Conservation (phyloP, 495 filamentous ascomycete species). For the Penicillium egyptiacum region DNA sequence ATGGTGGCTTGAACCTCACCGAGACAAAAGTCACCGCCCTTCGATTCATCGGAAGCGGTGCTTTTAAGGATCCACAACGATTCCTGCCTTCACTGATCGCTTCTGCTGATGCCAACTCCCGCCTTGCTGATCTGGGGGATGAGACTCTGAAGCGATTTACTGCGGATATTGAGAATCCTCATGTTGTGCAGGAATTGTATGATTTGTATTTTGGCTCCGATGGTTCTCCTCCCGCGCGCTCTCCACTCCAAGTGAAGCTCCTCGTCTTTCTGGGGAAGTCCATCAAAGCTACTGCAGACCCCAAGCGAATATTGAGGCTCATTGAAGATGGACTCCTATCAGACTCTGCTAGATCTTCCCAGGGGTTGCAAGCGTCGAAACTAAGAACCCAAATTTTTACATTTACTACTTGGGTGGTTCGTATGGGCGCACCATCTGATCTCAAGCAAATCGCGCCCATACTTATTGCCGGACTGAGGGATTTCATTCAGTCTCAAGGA, state of each 20-base stretch:
- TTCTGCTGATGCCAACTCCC: constrained; percentile 76
- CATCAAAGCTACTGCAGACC: constrained; percentile 61
- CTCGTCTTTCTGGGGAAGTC: constrained; percentile 77
- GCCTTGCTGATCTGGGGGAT: constrained; percentile 76
- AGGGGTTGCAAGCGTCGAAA: constrained; percentile 69
- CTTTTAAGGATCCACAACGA: constrained; percentile 75
- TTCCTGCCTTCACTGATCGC: constrained; percentile 84
- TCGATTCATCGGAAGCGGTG: constrained; percentile 75
- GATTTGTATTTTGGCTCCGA: constrained; percentile 62
- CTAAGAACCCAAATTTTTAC: constrained; percentile 81
- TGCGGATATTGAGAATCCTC: constrained; percentile 65
- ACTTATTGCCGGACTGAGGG: constrained; percentile 67
- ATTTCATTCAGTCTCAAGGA: constrained; percentile 76
- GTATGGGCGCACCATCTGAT: constrained; percentile 62
- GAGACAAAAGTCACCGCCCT: constrained; percentile 66
- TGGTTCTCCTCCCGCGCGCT: constrained; percentile 56
- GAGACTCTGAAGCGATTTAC: constrained; percentile 77
- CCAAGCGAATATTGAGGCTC: constrained; percentile 61
- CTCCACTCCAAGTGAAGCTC: constrained; percentile 72
- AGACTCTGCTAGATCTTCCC: constrained; percentile 46
- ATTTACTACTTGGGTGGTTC: constrained; percentile 84
- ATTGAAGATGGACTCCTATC: constrained; percentile 65
- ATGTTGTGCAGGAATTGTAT: constrained; percentile 63
- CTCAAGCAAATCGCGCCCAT: constrained; percentile 64
- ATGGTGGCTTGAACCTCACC: constrained; percentile 62